A percentile compares a stretch with the other conserved stretches of the same genome.
Conservation (phyloP, 257 asterid genomes). For the Capsicum rhomboideum region DNA sequence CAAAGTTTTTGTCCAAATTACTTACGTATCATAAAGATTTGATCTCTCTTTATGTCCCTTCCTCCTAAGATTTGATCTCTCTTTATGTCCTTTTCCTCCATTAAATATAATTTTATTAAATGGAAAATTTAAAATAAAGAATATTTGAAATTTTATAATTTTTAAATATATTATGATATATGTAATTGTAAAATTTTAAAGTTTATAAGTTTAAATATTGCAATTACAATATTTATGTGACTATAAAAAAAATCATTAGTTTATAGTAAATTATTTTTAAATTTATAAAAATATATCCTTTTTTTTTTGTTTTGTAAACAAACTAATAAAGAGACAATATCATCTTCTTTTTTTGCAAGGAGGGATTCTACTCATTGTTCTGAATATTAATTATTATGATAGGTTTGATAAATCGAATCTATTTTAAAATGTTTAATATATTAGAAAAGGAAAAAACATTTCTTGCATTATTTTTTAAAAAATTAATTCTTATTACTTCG, state of each 20-base stretch:
- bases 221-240: neutral
- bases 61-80: neutral
- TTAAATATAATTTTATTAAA: neutral
- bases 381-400: neutral
- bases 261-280: neutral
- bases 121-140: neutral
- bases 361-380: too few species aligned
- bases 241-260: neutral
- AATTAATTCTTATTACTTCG: too few species aligned
- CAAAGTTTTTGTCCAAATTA: conserved; percentile 18
- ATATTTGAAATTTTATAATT: neutral
- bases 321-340: neutral
- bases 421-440: neutral
- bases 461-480: neutral
- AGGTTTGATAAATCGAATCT: neutral
- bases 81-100: neutral
- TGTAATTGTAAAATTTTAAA: neutral
- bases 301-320: neutral
- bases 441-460: neutral
- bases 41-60: neutral
- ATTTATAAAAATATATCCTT: neutral
- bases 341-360: neutral
- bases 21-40: conserved; percentile 29
- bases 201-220: neutral
- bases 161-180: neutral